Conservation (phyloP, 2,329 filamentous ascomycete genomes). For the Diaporthe ampelina region DNA sequence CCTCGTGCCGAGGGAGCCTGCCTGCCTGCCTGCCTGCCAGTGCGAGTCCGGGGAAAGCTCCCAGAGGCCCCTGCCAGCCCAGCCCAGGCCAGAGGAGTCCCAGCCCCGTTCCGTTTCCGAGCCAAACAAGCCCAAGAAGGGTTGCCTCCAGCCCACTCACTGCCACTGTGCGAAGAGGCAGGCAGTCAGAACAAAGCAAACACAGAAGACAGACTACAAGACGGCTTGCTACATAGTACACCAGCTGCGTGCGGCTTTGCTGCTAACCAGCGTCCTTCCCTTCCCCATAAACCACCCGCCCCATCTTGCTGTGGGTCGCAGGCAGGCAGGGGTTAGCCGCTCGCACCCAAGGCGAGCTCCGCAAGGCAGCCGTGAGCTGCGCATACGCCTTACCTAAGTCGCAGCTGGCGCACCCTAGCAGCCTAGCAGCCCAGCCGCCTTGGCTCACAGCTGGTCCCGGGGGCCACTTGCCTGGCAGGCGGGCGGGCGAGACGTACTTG, state of each 20-base stretch:
- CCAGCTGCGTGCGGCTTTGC: neutral
- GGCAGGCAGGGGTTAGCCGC: neutral
- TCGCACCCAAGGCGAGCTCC: neutral
- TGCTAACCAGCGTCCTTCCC: neutral
- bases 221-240: too few relatives aligned
- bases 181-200: neutral
- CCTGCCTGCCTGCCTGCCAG: slow-evolving; percentile 8
- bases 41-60: slow-evolving; percentile 25
- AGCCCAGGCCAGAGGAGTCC: neutral
- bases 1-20: neutral
- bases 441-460: neutral
- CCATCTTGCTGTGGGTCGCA: slow-evolving; percentile 6
- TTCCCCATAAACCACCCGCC: neutral
- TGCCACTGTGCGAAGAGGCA: neutral
- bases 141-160: slow-evolving; percentile 6
- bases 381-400: slow-evolving; percentile 10
- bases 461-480: neutral
- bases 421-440: neutral
- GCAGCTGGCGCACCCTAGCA: neutral
- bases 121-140: neutral
- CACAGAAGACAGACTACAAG: too few relatives aligned
- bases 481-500: slow-evolving; percentile 28
- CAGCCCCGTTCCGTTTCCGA: slow-evolving; percentile 5
- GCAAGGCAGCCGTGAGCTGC: slow-evolving; percentile 16
- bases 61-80: neutral